Evolutionary conservation across 2,329 filamentous ascomycete species (phyloP), one percentile per base, ranked within the genome.

Genomic region (Claviceps pusilla): DNA sequence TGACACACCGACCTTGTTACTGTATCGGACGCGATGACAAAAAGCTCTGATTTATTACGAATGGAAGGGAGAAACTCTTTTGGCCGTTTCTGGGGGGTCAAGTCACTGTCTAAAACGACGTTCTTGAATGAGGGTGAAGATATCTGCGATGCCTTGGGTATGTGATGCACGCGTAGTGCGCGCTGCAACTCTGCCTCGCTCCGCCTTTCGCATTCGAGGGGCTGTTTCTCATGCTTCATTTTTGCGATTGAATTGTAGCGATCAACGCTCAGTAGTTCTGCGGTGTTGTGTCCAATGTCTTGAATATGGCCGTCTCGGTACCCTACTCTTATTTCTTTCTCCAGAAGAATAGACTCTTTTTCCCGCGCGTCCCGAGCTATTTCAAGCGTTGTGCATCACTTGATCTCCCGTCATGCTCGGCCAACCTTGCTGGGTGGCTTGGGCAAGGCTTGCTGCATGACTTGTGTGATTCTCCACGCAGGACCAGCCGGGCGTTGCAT

Each of bases 1-100:
- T 89, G 91, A 88, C 93, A 96, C 91, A 95, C 78, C 69, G 79
- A 83, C 86, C 91, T 96, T 97, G 89, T 96, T 94, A 88, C 80
- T 74, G 75, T 74, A 79, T 88, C 90, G 91, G 83, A 95, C 91
- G 93, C 90, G 82, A 88, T 85, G 79, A 86, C 64, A 84, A 86
- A 89, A 85, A 94, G 87, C 88, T 96, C 91, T 97, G 91, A 97
- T 71, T 71, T 72, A 71, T 75, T 54, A 64, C 59, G 69, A 72
- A 71, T 69, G 66, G 66, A 67, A 66, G 64, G 57, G 57, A 50
- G 24, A 29, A 24, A 14, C 45, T 28, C 6, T 33, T 48, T n/a
- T 33, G 45, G 28, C 11, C 3, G 3, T 9, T n/a, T n/a, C 9
- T 19, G 5, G 28, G 19, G 9, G 9, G 16, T 28, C 9, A 14